phyloP scores from a whole-genome alignment of 805 yeast genomes.

The Kregervanrija fluxuum region DNA sequence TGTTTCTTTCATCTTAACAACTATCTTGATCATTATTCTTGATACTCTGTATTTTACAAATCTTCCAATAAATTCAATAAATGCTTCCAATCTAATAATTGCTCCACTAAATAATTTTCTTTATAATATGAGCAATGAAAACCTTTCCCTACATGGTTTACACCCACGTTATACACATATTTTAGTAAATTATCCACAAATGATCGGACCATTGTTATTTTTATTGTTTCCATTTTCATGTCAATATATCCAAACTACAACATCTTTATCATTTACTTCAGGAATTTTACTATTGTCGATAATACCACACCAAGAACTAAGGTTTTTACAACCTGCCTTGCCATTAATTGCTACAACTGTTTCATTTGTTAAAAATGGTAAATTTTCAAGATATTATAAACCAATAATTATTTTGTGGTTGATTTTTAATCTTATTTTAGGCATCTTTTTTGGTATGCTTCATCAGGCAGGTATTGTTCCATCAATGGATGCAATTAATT shows the following conservation, averaged over 20 bases:
- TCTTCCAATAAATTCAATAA: not conserved
- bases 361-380: slow-evolving; percentile 9
- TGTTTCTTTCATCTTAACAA: slow-evolving; percentile 29
- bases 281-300: slow-evolving; percentile 57
- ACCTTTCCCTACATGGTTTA: slow-evolving; percentile 72
- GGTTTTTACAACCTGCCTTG: slow-evolving; percentile 73
- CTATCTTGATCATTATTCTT: slow-evolving; percentile 32
- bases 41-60: slow-evolving; percentile 43
- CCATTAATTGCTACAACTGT: slow-evolving; percentile 63
- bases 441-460: slow-evolving; percentile 63
- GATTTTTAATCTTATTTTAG: slow-evolving; percentile 52
- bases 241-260: slow-evolving; percentile 41
- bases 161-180: slow-evolving; percentile 76
- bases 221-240: slow-evolving; percentile 36
- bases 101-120: slow-evolving; percentile 72
- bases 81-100: slow-evolving; percentile 31
- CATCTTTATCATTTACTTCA: slow-evolving; percentile 54
- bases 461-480: slow-evolving; percentile 92
- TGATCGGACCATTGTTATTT: slow-evolving; percentile 68
- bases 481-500: slow-evolving; percentile 38
- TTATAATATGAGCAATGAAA: slow-evolving; percentile 56
- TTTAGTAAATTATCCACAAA: slow-evolving; percentile 66
- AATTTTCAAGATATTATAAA: slow-evolving; percentile 9
- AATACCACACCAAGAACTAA: slow-evolving; percentile 89
- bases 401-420: slow-evolving; percentile 43